Evolutionary conservation across 768 basidiomycete genomes (phyloP).

Genomic region (Tubosaeta brunneosetosa): DNA sequence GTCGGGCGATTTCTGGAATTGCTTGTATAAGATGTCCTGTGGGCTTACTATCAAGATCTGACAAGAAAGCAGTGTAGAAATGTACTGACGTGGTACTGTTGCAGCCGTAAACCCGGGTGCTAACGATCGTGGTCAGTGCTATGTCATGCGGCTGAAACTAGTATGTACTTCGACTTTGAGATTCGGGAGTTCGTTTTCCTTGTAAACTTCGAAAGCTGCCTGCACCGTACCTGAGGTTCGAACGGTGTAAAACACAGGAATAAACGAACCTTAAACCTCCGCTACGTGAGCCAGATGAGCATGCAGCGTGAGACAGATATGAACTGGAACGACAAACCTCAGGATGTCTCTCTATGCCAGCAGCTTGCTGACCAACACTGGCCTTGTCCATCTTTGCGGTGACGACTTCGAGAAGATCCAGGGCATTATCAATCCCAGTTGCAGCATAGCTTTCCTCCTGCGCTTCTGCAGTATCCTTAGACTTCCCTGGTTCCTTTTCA

Average conservation of each 20-base stretch:
- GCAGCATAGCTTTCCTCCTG: slow-evolving; percentile 70
- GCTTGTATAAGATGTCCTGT: slow-evolving; percentile 83
- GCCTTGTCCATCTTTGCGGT: slow-evolving; percentile 93
- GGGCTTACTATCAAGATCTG: slow-evolving; percentile 3
- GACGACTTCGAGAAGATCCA: slow-evolving; percentile 85
- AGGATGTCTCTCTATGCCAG: slow-evolving; percentile 83
- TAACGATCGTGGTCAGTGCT: slow-evolving; percentile 28
- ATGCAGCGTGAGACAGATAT: background rate
- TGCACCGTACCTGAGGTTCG: slow-evolving; percentile 24
- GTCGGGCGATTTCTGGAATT: slow-evolving; percentile 95
- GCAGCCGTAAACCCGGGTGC: slow-evolving; percentile 86
- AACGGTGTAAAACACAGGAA: background rate
- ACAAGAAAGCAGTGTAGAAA: background rate
- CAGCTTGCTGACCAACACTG: slow-evolving; percentile 82
- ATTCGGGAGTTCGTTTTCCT: slow-evolving; percentile 81
- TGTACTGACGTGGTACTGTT: slow-evolving; percentile 75
- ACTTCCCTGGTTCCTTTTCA: slow-evolving; percentile 22
- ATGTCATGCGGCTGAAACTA: background rate
- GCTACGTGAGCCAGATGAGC: slow-evolving; percentile 39
- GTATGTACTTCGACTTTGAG: slow-evolving; percentile 61
- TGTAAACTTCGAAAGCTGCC: slow-evolving; percentile 89
- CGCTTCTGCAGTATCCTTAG: slow-evolving; percentile 26
- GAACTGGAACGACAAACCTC: slow-evolving; percentile 54
- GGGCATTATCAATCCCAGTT: slow-evolving; percentile 85
- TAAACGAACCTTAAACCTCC: slow-evolving; percentile 74